Conservation (phyloP, 2,329 filamentous ascomycete species). For the Uncinocarpus reesii region DNA sequence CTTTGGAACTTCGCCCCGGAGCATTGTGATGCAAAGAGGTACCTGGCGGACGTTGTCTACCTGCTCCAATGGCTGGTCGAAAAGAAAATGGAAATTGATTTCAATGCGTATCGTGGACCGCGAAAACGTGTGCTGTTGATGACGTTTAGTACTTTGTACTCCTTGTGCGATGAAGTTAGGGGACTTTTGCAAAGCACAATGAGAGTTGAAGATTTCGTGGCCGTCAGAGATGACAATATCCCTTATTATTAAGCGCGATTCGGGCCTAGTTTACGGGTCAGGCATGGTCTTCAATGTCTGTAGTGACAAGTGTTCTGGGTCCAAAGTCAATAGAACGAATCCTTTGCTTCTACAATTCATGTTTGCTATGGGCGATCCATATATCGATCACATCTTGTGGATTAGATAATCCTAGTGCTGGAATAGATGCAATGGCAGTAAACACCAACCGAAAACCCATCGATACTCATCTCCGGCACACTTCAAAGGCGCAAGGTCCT, state of each 20-base stretch:
- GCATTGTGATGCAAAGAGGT: neutral
- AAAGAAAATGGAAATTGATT: neutral
- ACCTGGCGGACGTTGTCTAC: neutral
- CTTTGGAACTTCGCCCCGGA: neutral
- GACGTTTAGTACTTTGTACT: conserved; percentile 4
- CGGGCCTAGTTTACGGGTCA: no score
- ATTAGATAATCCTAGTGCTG: no score
- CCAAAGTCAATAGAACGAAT: no score
- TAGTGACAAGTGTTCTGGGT: neutral
- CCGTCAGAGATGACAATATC: neutral
- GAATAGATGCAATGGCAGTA: no score
- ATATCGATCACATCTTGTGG: no score
- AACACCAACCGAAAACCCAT: no score
- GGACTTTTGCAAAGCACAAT: neutral
- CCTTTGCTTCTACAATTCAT: no score
- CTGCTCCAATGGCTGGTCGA: neutral
- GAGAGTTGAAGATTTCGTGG: neutral
- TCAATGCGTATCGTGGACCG: neutral
- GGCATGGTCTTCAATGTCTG: no score
- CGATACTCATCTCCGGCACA: no score
- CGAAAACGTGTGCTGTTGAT: neutral
- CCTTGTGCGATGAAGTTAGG: neutral
- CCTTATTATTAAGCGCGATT: no score
- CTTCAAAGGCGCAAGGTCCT: no score
- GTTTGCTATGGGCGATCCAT: no score